These are phyloP conservation scores for Nyctanthes arbortristis DNA, from an alignment of 257 asterid genomes.

Conservation along the genomic window DNA sequence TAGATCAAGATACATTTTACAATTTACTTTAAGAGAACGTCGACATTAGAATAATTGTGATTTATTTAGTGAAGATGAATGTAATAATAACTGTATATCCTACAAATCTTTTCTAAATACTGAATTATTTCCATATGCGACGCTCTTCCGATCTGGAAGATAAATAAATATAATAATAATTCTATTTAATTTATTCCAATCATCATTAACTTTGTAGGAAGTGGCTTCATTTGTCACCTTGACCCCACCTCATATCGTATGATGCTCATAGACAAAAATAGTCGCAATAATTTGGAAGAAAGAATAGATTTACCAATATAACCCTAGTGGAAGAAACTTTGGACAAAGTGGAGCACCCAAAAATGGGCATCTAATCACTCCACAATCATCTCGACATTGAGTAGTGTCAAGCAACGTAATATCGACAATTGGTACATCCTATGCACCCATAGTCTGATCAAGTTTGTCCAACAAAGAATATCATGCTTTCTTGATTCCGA, in stretches of 20 bases:
- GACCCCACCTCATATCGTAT: neutral
- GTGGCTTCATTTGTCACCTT: neutral
- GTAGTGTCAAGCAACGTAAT: slow-evolving; percentile 26
- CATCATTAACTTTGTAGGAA: neutral
- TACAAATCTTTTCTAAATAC: slow-evolving; percentile 11
- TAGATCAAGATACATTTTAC: too few relatives aligned
- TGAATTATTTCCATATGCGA: too few relatives aligned
- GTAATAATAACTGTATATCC: too few relatives aligned
- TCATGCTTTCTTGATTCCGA: neutral
- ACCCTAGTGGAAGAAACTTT: neutral
- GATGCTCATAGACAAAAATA: neutral
- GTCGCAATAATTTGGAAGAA: neutral
- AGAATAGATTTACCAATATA: neutral
- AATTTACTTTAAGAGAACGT: too few relatives aligned
- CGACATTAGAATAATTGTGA: too few relatives aligned
- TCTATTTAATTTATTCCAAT: too few relatives aligned
- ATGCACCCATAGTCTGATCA: slow-evolving; percentile 25
- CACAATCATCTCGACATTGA: slow-evolving; percentile 41
- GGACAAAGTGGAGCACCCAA: slow-evolving; percentile 41
- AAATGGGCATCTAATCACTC: slow-evolving; percentile 74
- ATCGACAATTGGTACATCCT: slow-evolving; percentile 27
- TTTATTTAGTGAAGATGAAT: neutral
- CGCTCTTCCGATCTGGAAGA: too few relatives aligned
- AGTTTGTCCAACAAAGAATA: slow-evolving; percentile 1
- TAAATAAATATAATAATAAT: too few relatives aligned